Evolutionary conservation across 345 rosid species (phyloP).

Genomic region (Turnera subulata): DNA sequence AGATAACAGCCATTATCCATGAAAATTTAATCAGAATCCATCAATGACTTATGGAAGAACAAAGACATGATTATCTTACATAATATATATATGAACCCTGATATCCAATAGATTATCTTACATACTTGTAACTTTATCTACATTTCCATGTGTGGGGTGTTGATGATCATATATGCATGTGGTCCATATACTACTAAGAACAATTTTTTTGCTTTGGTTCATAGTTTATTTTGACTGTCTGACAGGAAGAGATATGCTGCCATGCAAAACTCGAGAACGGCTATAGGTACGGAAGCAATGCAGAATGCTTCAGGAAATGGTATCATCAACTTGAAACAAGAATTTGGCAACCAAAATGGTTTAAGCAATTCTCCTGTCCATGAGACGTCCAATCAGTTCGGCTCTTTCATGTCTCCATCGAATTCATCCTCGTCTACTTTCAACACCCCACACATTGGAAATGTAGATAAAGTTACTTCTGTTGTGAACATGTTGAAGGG

Average conservation of each 20-base stretch:
- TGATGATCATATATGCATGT: too few relatives aligned
- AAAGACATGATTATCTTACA: too few relatives aligned
- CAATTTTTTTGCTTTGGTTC: too few relatives aligned
- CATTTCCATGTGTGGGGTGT: too few relatives aligned
- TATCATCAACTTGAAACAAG: constrained; percentile 34
- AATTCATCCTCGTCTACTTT: constrained; percentile 54
- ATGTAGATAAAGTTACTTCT: constrained; percentile 47
- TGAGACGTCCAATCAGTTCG: constrained; percentile 38
- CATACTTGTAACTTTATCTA: too few relatives aligned
- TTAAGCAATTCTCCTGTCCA: constrained; percentile 25
- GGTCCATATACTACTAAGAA: too few relatives aligned
- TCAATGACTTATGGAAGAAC: too few relatives aligned
- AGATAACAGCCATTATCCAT: neutral
- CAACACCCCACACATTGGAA: constrained; percentile 32
- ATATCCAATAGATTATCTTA: too few relatives aligned
- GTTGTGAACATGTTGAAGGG: constrained; percentile 73
- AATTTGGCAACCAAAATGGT: constrained; percentile 31
- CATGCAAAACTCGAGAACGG: constrained; percentile 46
- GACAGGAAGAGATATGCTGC: constrained; percentile 68
- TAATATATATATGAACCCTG: too few relatives aligned
- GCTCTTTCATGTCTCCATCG: constrained; percentile 45
- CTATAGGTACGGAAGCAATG: constrained; percentile 33
- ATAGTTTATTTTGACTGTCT: neutral
- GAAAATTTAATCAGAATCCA: neutral
- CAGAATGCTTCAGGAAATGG: constrained; percentile 26